A percentile compares a stretch with the other conserved stretches of the same genome.
phyloP scores from a whole-genome alignment of 257 asterid genomes.

The Solanum piurae region DNA sequence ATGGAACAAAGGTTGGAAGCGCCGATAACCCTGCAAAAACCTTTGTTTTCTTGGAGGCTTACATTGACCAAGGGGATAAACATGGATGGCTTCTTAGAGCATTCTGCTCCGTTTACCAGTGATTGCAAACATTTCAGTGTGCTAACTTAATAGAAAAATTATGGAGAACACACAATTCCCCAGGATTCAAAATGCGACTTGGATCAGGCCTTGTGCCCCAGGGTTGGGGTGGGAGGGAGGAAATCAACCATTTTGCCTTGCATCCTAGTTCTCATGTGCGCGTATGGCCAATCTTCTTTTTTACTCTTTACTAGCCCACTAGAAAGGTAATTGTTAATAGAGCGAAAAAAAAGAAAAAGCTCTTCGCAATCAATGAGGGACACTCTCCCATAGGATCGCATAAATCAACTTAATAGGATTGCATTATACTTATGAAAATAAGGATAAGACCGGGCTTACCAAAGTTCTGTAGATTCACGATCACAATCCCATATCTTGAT shows the following conservation, averaged over 20 bases:
- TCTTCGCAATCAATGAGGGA: background rate
- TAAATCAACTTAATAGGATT: background rate
- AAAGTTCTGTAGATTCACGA: background rate
- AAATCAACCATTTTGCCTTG: background rate
- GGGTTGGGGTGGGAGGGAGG: background rate
- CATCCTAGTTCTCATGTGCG: background rate
- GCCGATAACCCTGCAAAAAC: background rate
- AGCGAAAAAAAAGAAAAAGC: background rate
- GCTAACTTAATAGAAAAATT: background rate
- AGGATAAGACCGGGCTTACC: constrained; percentile 40
- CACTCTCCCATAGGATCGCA: background rate
- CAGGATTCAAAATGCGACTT: background rate
- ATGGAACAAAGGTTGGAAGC: background rate
- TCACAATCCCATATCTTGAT: constrained; percentile 74
- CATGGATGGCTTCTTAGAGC: background rate
- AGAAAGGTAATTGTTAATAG: background rate
- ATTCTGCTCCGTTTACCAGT: background rate
- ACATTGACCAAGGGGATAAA: background rate
- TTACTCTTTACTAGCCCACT: background rate
- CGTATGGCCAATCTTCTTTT: background rate
- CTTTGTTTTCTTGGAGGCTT: background rate
- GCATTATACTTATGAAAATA: background rate
- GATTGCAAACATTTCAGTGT: background rate
- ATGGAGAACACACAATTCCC: background rate
- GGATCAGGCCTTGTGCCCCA: background rate